Conservation (phyloP, 345 rosid genomes). For the Anacardium occidentale region DNA sequence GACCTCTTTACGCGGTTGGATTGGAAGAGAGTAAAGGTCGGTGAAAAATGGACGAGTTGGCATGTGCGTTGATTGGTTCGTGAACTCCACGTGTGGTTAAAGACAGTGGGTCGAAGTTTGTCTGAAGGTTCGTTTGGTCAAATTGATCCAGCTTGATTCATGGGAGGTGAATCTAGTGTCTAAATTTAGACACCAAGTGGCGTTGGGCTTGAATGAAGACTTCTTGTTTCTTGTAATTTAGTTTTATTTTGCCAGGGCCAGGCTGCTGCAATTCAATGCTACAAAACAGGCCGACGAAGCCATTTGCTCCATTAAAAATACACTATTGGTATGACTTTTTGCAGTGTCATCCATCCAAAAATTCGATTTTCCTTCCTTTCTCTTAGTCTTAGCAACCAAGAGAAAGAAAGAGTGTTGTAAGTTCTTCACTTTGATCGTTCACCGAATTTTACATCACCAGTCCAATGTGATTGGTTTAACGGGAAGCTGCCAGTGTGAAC, state of each 20-base stretch:
- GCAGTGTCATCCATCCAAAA: no score
- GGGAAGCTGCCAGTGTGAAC: no score
- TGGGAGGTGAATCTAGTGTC: conserved; percentile 1
- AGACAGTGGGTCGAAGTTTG: conserved; percentile 1
- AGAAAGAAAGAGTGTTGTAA: not conserved
- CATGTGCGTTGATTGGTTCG: conserved; percentile 8
- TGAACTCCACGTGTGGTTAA: not conserved
- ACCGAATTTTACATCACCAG: not conserved
- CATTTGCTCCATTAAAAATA: no score
- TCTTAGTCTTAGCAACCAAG: conserved; percentile 1
- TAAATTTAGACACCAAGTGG: conserved; percentile 1
- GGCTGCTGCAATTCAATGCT: not conserved
- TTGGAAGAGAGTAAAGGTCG: conserved; percentile 5
- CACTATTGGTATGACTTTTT: no score
- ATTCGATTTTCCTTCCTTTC: not conserved
- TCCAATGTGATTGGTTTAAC: not conserved
- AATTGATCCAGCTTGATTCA: not conserved
- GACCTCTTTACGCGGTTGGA: not conserved
- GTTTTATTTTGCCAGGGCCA: not conserved
- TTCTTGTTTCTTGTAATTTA: not conserved
- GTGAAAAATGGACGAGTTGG: not conserved
- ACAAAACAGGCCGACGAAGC: no score
- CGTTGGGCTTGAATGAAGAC: not conserved
- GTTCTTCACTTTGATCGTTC: not conserved
- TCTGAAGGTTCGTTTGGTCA: conserved; percentile 9